Base-by-base conservation (phyloP, 202 grass and related monocot genomes). In the Cymbopogon flexuosus region DNA sequence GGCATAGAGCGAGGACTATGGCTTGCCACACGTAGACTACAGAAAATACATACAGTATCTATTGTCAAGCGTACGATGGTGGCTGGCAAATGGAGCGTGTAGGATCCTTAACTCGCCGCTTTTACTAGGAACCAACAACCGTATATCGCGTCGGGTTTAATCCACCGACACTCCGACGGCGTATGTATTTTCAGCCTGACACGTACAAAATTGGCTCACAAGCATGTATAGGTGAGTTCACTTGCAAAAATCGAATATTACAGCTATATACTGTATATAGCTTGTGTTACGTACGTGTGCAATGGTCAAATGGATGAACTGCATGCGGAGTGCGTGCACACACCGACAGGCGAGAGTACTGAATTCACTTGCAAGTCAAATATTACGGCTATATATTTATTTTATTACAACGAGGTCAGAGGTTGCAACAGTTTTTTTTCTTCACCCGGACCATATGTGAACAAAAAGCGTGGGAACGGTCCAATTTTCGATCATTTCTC, bases 71-170 rank as follows among this genome's bases (percentile, higher is more conserved):
- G 16, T 8, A 29, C 24, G 12, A 76, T 46, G 43, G 29, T 64
- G 64, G 63, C 71, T 56, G 58, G 57, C 82, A 85, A 85, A 31
- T 22, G 45, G 58, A 85, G 57, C 6, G 36, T 7, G 36, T 8
- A 5, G 36, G 10, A 11, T 10, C 10, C 39, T 40, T 40, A 40
- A 40, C 8, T 40, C 36, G 36, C 39, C 39, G 39, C 8, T 40
- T 40, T 40, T 36, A 36, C 35, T 45, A 45, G 70, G 40, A 74
- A 52, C 42, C 27, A 51, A 71, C 36, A 58, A n/a, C 40, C 60
- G 36, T 60, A n/a, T 15, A 1, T 19, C 51, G 36, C 10, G 23
- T 29, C 58, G 8, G 62, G 8, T 58, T 46, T 57, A 59, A 18
- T 21, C 39, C 62, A 75, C 76, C 81, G 52, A 60, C 68, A 62